Base-by-base conservation (phyloP, 192 early-diverging fungal genomes). In the Mortierella antarctica region DNA sequence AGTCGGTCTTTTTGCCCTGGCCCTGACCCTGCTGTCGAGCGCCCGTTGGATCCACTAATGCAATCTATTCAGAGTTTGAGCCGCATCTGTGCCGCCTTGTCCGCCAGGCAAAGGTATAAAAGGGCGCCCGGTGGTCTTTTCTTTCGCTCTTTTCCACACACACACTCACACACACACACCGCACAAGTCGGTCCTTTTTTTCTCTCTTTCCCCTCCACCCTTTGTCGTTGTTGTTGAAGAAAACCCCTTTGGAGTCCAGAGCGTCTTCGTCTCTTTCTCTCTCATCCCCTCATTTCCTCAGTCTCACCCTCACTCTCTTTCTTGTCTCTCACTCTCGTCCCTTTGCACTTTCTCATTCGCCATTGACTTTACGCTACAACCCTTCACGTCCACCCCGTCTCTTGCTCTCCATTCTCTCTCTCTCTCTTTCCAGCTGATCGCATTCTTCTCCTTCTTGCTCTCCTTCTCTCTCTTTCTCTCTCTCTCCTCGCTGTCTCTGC, bases 401-500 rank as follows among this genome's bases (percentile, higher is more conserved):
- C 20, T 23, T 58, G n/a, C n/a, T 7, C 57, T 58, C 40, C 15
- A 7, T n/a, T n/a, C 39, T 44, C 39, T n/a, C 31, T 2, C 50
- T 31, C 47, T 49, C 45, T 50, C 52, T 50, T 47, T 67, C 23
- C 41, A 42, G 21, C 31, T 15, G 20, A 55, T 55, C 31, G 31
- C 40, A 10, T 62, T 21, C 9, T 48, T 45, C 20, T 65, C 49
- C 39, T 7, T 48, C 50, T 53, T 49, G 51, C 11, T 65, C 31
- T 53, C 18, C 18, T 11, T 55, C 23, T 57, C 65, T 67, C 51
- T 56, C 31, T 54, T 21, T 66, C n/a, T 67, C 53, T 57, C 65
- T 57, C 39, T 67, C 54, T 21, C 65, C 56, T 14, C 10, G 40
- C 15, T 21, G 31, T 31, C 31, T 31, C 1, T 31, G 31, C 31